Conservation (phyloP, 2,329 filamentous ascomycete species). For the Penicillium sp. region DNA sequence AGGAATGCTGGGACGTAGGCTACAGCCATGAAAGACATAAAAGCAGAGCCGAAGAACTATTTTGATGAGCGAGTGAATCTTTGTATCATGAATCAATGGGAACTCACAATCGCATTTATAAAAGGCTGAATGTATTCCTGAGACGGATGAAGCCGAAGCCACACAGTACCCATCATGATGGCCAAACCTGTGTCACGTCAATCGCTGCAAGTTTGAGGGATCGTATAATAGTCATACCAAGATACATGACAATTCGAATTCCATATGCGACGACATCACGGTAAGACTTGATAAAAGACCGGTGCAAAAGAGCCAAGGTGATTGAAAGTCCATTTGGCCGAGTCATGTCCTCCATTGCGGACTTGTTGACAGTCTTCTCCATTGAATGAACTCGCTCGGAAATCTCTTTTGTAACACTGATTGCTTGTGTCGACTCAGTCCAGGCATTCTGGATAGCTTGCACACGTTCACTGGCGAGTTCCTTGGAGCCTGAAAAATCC, state of each 20-base stretch:
- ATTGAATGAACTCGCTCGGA: constrained; percentile 10
- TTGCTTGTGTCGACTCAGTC: constrained; percentile 50
- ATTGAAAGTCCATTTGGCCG: constrained; percentile 53
- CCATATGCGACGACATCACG: constrained; percentile 83
- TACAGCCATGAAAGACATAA: constrained; percentile 80
- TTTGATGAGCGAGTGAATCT: background rate
- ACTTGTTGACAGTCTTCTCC: constrained; percentile 29
- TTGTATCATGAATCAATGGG: background rate
- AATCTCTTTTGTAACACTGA: constrained; percentile 32
- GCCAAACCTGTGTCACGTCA: constrained; percentile 58
- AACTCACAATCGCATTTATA: constrained; percentile 71
- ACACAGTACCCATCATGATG: constrained; percentile 87
- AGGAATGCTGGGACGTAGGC: constrained; percentile 84
- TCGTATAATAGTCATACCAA: background rate
- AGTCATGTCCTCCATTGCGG: constrained; percentile 20
- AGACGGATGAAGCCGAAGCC: constrained; percentile 67
- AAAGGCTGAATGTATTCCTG: constrained; percentile 78
- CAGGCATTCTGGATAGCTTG: constrained; percentile 58
- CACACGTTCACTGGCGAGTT: constrained; percentile 52
- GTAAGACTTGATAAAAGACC: constrained; percentile 80
- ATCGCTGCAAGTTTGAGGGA: background rate
- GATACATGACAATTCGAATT: constrained; percentile 56
- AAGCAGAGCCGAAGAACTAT: constrained; percentile 69
- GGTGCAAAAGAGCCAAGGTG: constrained; percentile 68
- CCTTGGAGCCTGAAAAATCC: constrained; percentile 64